These are phyloP conservation scores for Lycium ferocissimum DNA, from an alignment of 257 asterid genomes.

Conservation along the genomic window DNA sequence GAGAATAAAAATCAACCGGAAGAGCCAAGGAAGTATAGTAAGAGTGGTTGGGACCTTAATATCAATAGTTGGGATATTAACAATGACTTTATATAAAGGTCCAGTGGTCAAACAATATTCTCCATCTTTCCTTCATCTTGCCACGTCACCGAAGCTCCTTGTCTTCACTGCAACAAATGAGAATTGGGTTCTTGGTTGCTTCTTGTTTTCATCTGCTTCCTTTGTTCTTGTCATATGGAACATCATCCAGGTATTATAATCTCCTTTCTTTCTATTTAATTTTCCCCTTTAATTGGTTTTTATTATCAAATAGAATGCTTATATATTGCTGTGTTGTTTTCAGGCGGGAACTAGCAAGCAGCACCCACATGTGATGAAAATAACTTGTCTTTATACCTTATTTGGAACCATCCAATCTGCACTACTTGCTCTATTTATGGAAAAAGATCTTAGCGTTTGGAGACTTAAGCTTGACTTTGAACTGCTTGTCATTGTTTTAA, in stretches of 20 bases:
- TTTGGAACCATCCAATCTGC: slow-evolving; percentile 70
- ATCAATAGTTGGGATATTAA: slow-evolving; percentile 60
- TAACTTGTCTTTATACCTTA: slow-evolving; percentile 63
- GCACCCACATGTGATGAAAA: slow-evolving; percentile 72
- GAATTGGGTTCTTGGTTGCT: slow-evolving; percentile 73
- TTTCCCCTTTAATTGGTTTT: too few species aligned
- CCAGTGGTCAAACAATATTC: slow-evolving; percentile 57
- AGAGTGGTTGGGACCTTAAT: slow-evolving; percentile 61
- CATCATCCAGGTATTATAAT: slow-evolving; percentile 53
- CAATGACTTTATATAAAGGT: slow-evolving; percentile 62
- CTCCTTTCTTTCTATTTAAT: neutral
- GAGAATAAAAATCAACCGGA: slow-evolving; percentile 53
- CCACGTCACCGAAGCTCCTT: slow-evolving; percentile 46
- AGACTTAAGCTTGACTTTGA: slow-evolving; percentile 52
- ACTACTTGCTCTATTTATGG: slow-evolving; percentile 49
- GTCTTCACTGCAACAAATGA: slow-evolving; percentile 39
- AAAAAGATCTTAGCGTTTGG: slow-evolving; percentile 65
- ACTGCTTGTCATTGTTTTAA: slow-evolving; percentile 60
- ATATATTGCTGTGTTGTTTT: neutral
- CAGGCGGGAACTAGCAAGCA: slow-evolving; percentile 69
- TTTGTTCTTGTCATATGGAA: slow-evolving; percentile 67
- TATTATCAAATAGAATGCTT: too few species aligned
- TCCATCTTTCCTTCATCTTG: slow-evolving; percentile 35
- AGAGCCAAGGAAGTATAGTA: slow-evolving; percentile 48
- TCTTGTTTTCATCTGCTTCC: slow-evolving; percentile 66